Evolutionary conservation across 352 stramenopile species (phyloP).

Genomic region (Phytopythium boreale): DNA sequence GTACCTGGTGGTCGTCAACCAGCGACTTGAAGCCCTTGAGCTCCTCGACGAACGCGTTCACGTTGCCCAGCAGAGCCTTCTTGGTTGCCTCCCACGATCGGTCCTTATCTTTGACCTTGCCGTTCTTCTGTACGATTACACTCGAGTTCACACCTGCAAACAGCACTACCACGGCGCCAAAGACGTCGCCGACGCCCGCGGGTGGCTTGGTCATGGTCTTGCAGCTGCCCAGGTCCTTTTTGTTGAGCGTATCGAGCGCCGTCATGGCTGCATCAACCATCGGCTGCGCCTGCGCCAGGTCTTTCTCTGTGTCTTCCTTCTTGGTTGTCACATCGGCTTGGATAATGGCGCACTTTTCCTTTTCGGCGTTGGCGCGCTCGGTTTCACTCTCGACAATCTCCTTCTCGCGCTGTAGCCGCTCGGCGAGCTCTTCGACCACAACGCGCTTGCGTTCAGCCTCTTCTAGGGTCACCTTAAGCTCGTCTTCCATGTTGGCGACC

Average conservation of each 20-base stretch:
- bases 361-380: slow-evolving; percentile 86
- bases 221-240: slow-evolving; percentile 87
- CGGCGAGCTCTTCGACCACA: slow-evolving; percentile 91
- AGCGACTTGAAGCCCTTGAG: slow-evolving; percentile 81
- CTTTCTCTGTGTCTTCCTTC: slow-evolving; percentile 78
- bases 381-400: slow-evolving; percentile 92
- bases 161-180: slow-evolving; percentile 71
- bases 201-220: slow-evolving; percentile 93
- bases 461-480: slow-evolving; percentile 88
- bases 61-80: slow-evolving; percentile 90
- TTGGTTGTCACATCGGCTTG: slow-evolving; percentile 90
- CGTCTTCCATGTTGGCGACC: slow-evolving; percentile 91
- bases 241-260: slow-evolving; percentile 88
- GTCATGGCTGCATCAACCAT: slow-evolving; percentile 88
- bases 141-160: slow-evolving; percentile 74
- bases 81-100: slow-evolving; percentile 92
- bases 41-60: slow-evolving; percentile 92
- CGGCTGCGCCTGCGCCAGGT: slow-evolving; percentile 68
- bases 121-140: slow-evolving; percentile 88
- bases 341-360: slow-evolving; percentile 90
- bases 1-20: slow-evolving; percentile 62
- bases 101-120: slow-evolving; percentile 94
- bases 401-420: slow-evolving; percentile 90
- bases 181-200: slow-evolving; percentile 85
- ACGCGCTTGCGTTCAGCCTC: slow-evolving; percentile 92